These are phyloP conservation scores for Fusarium tricinctum DNA, from an alignment of 2,329 filamentous ascomycete species.

Conservation along the genomic window DNA sequence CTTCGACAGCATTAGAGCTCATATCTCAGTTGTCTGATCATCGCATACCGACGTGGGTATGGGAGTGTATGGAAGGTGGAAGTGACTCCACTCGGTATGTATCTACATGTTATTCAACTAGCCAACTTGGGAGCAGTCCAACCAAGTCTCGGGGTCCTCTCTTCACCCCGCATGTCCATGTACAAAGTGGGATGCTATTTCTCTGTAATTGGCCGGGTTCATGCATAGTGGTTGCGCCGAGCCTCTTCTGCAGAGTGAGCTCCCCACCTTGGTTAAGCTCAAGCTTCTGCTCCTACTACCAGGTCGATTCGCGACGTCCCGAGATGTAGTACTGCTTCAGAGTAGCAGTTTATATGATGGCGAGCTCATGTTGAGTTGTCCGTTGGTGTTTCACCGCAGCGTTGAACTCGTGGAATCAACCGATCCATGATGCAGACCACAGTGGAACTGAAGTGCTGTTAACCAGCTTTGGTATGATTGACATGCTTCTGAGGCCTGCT, in stretches of 20 bases:
- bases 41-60: constrained; percentile 43
- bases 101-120: constrained; percentile 31
- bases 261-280: constrained; percentile 27
- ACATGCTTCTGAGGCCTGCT: constrained; percentile 39
- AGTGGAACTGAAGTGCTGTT: constrained; percentile 16
- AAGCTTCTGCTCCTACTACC: constrained; percentile 31
- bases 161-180: constrained; percentile 45
- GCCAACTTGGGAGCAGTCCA: constrained; percentile 28
- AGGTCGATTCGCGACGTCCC: constrained; percentile 33
- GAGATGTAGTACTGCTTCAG: constrained; percentile 21
- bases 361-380: constrained; percentile 7
- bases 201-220: constrained; percentile 37
- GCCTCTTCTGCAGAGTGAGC: constrained; percentile 33
- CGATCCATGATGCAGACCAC: constrained; percentile 10
- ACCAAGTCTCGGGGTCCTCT: constrained; percentile 27
- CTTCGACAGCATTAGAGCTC: constrained; percentile 15
- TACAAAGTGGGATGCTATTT: constrained; percentile 20
- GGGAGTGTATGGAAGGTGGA: constrained; percentile 27
- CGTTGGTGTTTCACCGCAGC: constrained; percentile 30
- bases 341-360: background rate
- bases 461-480: constrained; percentile 30
- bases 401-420: constrained; percentile 17
- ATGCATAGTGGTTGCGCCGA: constrained; percentile 29
- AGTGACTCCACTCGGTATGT: constrained; percentile 36
- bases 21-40: constrained; percentile 44